Evolutionary conservation across 495 filamentous ascomycete species (phyloP), one percentile per base, ranked within the genome.

Genomic region (Apiosordaria backusii): DNA sequence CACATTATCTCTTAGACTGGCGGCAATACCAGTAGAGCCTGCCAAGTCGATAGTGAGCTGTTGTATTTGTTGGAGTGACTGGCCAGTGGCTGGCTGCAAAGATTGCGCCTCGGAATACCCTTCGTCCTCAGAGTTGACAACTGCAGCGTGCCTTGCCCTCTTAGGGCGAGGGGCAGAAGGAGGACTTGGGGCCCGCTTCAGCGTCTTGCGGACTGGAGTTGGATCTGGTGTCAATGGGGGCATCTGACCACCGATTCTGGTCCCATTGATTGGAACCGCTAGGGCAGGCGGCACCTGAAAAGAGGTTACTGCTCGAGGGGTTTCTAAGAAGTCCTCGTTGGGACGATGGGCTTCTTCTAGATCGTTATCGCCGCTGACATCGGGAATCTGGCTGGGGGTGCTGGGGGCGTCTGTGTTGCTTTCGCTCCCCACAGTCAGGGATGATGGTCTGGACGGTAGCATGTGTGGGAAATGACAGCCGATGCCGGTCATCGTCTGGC

Each of bases 301-400:
- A 18, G 50, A 21, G 23, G 3, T 19, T 24, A 92, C 88, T 79
- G 89, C 87, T 83, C 92, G 92, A 85, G 88, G 88, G 77, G 91
- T 92, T 83, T 93, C 92, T 80, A 92, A 13, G 10, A 22, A 19
- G 10, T 55, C 52, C 18, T 45, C 4, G 52, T 18, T 22, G 2
- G n/a, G 19, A 4, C 52, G 87, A 82, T 96, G 84, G 84, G 93
- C 92, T 89, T 91, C 95, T 80, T 54, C 65, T 4, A 13, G 4
- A 23, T 27, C 24, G 35, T 21, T 21, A 5, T 23, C 57, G 27
- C 35, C 63, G 4, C 2, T 23, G 15, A 57, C 54, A 21, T 26
- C 45, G 15, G 59, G 24, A 19, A 13, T 25, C 4, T 50, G 29
- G 21, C n/a, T 54, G 60, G 52, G 52, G 4, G 16, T 52, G 25